Evolutionary conservation across 1,139 yeast species (phyloP).

Genomic region (Protomyces pachydermus): DNA sequence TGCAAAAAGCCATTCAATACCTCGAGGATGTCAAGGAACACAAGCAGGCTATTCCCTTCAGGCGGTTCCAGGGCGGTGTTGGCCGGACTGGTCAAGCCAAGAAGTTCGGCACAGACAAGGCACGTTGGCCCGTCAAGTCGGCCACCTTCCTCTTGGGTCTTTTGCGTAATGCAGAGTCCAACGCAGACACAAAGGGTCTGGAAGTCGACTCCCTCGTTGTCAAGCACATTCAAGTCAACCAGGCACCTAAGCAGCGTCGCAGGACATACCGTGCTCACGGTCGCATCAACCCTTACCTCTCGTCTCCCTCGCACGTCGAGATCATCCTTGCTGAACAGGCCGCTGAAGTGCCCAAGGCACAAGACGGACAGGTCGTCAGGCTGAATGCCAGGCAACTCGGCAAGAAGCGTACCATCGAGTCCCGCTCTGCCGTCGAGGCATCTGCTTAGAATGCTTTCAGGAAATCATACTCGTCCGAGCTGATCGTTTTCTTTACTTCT

Average conservation of each 20-base stretch:
- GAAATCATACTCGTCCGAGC: too few relatives aligned
- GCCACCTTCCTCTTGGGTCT: constrained; percentile 93
- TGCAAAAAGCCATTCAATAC: constrained; percentile 93
- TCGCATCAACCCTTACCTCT: constrained; percentile 98
- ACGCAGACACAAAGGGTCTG: constrained; percentile 96
- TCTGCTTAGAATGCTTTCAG: not conserved
- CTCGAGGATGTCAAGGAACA: constrained; percentile 94
- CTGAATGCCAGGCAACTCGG: constrained; percentile 26
- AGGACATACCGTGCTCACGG: constrained; percentile 99
- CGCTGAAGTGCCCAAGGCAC: constrained; percentile 90
- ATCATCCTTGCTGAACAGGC: constrained; percentile 91
- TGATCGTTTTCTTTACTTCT: not conserved
- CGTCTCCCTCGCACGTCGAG: constrained; percentile 98
- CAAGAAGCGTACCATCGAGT: constrained; percentile 22
- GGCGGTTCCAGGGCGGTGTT: constrained; percentile 92
- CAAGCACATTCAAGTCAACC: constrained; percentile 99
- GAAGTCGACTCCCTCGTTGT: constrained; percentile 89
- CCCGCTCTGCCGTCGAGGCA: constrained; percentile 6
- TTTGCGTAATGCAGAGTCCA: constrained; percentile 95
- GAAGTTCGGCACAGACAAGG: constrained; percentile 98
- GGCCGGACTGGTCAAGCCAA: constrained; percentile 99
- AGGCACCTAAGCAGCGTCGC: constrained; percentile 99
- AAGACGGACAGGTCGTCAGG: constrained; percentile 44
- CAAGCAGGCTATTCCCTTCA: constrained; percentile 99
- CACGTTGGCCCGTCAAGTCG: constrained; percentile 99